phyloP scores from a whole-genome alignment of 805 yeast genomes.

The Yarrowia alimentaria region DNA sequence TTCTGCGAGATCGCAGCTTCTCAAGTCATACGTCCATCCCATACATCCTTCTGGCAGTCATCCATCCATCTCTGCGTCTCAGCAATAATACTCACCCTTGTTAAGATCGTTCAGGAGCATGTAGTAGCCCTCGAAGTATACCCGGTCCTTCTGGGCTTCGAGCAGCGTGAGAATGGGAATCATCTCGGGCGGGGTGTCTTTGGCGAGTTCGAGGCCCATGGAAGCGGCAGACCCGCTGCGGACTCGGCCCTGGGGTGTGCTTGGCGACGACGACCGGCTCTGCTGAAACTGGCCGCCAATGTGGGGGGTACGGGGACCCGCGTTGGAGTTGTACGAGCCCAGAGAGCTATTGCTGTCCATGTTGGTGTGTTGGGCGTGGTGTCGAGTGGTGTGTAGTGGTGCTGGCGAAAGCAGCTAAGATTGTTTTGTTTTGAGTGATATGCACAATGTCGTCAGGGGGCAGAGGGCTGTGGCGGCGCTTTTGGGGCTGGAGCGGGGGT shows the following conservation, averaged over 20 bases:
- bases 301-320: constrained; percentile 3
- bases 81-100: constrained; percentile 26
- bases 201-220: constrained; percentile 22
- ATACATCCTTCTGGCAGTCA: too few species aligned
- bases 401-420: too few species aligned
- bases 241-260: constrained; percentile 3
- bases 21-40: too few species aligned
- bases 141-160: constrained; percentile 65
- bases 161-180: constrained; percentile 69
- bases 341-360: constrained; percentile 19
- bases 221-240: constrained; percentile 6
- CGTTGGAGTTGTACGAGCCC: constrained; percentile 14
- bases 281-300: constrained; percentile 2
- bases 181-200: constrained; percentile 57
- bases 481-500: too few species aligned
- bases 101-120: constrained; percentile 44
- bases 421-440: too few species aligned
- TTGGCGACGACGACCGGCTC: constrained; percentile 15
- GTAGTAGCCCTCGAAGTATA: constrained; percentile 57
- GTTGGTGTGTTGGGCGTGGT: background rate
- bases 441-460: too few species aligned
- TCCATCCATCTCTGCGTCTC: too few species aligned
- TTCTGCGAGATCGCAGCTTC: too few species aligned
- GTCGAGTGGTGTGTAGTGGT: constrained; percentile 1
- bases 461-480: too few species aligned